Evolutionary conservation across 148 eudicot species (phyloP).

Genomic region (Nepenthes gracilis): DNA sequence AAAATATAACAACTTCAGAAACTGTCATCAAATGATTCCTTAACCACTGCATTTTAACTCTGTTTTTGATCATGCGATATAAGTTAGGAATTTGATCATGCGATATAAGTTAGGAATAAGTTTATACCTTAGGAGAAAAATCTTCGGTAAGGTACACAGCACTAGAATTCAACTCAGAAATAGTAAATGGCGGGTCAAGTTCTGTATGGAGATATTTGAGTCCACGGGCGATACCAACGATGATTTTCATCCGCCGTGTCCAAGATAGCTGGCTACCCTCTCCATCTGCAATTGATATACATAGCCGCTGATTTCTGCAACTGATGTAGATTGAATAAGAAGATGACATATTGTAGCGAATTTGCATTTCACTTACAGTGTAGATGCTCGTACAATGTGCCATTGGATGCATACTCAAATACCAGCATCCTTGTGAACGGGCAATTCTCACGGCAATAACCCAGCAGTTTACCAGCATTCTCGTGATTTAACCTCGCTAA

Average conservation of each 20-base stretch:
- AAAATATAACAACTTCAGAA: too few relatives aligned
- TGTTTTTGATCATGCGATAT: neutral
- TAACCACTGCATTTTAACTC: neutral
- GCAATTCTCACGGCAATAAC: conserved; percentile 72
- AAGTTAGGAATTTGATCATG: neutral
- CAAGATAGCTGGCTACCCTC: conserved; percentile 93
- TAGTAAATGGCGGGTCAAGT: conserved; percentile 79
- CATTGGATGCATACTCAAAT: conserved; percentile 86
- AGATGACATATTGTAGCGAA: neutral
- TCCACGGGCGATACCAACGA: conserved; percentile 73
- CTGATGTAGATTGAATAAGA: neutral
- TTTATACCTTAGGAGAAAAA: conserved; percentile 83
- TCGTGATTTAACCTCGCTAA: conserved; percentile 86
- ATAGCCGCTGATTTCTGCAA: neutral
- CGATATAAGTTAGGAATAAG: neutral
- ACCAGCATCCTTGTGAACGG: conserved; percentile 94
- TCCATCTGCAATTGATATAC: conserved; percentile 37
- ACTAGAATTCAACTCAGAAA: conserved; percentile 72
- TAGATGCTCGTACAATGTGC: conserved; percentile 82
- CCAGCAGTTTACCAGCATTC: conserved; percentile 68
- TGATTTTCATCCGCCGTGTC: conserved; percentile 91
- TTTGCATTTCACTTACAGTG: conserved; percentile 56
- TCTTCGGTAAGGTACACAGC: conserved; percentile 96
- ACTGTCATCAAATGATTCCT: too few relatives aligned
- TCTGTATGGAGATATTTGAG: conserved; percentile 83